A percentile compares a stretch with the other conserved stretches of the same genome.
Evolutionary conservation across 176 grass and related monocot species (phyloP).

Genomic region (Cenchrus fungigraminus): DNA sequence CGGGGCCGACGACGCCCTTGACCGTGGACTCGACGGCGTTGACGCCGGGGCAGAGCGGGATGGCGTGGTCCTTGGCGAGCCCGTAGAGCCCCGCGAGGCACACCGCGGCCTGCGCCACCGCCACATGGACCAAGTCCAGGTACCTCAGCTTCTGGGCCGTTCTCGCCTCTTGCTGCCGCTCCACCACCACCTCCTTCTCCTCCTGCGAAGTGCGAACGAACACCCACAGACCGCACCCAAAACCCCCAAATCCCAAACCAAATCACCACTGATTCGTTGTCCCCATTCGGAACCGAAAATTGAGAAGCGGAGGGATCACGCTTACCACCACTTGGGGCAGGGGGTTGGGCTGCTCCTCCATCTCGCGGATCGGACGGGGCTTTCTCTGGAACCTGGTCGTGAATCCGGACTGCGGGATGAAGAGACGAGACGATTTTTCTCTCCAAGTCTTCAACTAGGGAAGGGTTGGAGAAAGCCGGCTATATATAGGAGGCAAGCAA

Average conservation of each 20-base stretch:
- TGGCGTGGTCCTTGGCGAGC: conserved; percentile 73
- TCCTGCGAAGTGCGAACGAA: conserved; percentile 1
- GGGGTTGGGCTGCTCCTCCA: conserved; percentile 63
- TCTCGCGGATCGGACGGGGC: conserved; percentile 36
- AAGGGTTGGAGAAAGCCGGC: not conserved
- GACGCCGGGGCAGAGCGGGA: conserved; percentile 65
- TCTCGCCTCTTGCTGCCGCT: conserved; percentile 19
- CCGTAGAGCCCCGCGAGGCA: conserved; percentile 61
- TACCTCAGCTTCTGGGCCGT: conserved; percentile 49
- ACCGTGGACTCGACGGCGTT: conserved; percentile 69
- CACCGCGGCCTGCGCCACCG: conserved; percentile 51
- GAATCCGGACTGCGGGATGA: not conserved
- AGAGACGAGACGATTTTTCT: not conserved
- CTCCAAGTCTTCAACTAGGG: not conserved
- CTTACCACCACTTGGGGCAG: conserved; percentile 40
- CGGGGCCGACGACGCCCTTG: conserved; percentile 55
- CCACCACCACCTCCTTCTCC: conserved; percentile 26
- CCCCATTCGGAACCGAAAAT: not conserved
- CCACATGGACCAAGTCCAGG: conserved; percentile 66
- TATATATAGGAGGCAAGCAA: conserved; percentile 25
- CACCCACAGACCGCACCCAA: not conserved
- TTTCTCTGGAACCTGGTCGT: conserved; percentile 23
- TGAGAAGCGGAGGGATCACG: not conserved
- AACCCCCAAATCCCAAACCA: not conserved
- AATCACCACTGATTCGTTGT: conserved; percentile 7